Conservation (phyloP, 2,329 filamentous ascomycete genomes). For the Dryadomyces quercus-mongolicae region DNA sequence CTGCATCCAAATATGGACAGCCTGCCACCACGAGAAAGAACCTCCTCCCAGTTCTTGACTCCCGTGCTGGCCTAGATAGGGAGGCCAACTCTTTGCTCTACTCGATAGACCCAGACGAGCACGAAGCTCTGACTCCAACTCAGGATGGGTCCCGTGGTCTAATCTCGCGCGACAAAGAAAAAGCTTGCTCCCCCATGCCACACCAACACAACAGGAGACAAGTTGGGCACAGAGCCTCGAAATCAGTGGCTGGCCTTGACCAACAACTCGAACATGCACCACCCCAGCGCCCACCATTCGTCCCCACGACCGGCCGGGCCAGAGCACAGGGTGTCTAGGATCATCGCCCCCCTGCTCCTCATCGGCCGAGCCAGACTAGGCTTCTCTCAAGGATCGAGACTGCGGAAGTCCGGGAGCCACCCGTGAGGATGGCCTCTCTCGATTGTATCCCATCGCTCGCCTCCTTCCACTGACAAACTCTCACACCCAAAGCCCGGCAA, state of each 20-base stretch:
- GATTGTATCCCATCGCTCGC: background rate
- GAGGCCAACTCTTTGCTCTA: background rate
- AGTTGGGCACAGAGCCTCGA: constrained; percentile 4
- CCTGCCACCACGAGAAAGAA: background rate
- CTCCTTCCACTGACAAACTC: background rate
- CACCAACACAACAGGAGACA: constrained; percentile 6
- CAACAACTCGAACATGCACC: background rate
- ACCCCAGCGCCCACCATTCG: background rate
- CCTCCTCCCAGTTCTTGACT: background rate
- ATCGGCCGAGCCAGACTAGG: background rate
- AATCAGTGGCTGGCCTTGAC: background rate
- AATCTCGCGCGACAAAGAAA: constrained; percentile 13
- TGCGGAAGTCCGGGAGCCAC: background rate
- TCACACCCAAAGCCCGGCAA: constrained; percentile 1
- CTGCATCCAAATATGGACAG: constrained; percentile 16
- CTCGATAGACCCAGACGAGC: constrained; percentile 56
- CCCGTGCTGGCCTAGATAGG: background rate
- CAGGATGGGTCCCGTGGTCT: constrained; percentile 65
- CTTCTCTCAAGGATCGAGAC: background rate
- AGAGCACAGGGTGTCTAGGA: background rate
- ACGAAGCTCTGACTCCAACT: constrained; percentile 89
- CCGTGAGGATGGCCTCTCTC: background rate
- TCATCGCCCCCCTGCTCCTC: background rate
- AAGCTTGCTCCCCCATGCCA: constrained; percentile 1
- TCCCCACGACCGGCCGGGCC: background rate